phyloP scores from a whole-genome alignment of 179 eudicot species.

The Monotropa hypopitys region DNA sequence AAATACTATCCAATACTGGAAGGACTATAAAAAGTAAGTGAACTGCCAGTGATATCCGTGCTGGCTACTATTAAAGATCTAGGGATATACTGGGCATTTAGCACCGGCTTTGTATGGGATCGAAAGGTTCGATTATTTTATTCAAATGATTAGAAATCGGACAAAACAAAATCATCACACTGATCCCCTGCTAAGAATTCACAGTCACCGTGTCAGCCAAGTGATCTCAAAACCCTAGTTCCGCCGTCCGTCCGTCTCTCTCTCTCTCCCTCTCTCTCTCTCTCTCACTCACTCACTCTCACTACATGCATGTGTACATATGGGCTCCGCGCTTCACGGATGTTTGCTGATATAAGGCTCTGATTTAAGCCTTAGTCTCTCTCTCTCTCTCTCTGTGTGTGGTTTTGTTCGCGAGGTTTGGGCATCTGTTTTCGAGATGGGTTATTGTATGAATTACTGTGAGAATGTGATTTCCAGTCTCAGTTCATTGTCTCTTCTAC shows the following conservation, averaged over 20 bases:
- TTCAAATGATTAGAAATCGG: not conserved
- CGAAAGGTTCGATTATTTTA: too few species aligned
- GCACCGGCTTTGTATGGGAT: too few species aligned
- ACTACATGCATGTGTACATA: not conserved
- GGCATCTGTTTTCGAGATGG: slow-evolving; percentile 2
- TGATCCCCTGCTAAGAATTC: too few species aligned
- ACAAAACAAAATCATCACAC: not conserved
- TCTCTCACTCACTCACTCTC: not conserved
- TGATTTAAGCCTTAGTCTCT: not conserved
- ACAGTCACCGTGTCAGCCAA: not conserved
- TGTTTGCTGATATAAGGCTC: not conserved
- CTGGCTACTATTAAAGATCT: too few species aligned
- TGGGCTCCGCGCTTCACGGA: not conserved
- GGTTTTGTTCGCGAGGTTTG: not conserved
- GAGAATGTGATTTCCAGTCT: not conserved
- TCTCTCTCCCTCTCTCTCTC: not conserved
- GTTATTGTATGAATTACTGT: slow-evolving; percentile 1
- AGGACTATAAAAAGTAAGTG: too few species aligned
- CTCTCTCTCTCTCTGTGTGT: not conserved
- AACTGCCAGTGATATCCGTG: too few species aligned
- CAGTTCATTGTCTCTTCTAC: not conserved
- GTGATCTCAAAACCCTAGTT: not conserved
- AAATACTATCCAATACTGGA: too few species aligned
- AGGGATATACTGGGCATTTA: too few species aligned
- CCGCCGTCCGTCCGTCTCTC: not conserved